Evolutionary conservation across 208 protist species (phyloP).

Genomic region (Trypanosoma mega): DNA sequence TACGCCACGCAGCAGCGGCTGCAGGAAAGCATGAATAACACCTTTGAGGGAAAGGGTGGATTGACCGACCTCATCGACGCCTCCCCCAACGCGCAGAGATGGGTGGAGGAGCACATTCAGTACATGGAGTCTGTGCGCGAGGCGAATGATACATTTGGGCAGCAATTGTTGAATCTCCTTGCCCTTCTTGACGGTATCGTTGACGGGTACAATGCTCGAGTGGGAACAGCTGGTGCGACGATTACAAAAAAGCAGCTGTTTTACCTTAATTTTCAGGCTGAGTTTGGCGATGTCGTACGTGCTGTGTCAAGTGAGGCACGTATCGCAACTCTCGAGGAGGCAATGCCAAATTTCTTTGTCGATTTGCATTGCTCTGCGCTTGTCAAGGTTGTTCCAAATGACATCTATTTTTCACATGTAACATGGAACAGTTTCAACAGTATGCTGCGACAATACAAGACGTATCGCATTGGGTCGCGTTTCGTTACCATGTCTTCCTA

Average conservation of each 20-base stretch:
- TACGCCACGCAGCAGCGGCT: conserved; percentile 24
- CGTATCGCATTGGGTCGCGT: conserved; percentile 32
- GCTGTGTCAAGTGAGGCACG: neutral
- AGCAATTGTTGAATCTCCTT: conserved; percentile 25
- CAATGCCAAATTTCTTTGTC: conserved; percentile 13
- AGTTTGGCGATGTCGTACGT: conserved; percentile 35
- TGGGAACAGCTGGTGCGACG: neutral
- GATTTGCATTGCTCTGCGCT: conserved; percentile 64
- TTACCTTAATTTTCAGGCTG: conserved; percentile 34
- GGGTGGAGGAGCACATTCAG: conserved; percentile 25
- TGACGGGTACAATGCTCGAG: conserved; percentile 30
- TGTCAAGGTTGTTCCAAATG: conserved; percentile 43
- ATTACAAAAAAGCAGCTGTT: conserved; percentile 27
- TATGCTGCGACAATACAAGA: conserved; percentile 68
- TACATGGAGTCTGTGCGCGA: conserved; percentile 12
- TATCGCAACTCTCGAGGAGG: conserved; percentile 18
- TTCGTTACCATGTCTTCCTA: conserved; percentile 69
- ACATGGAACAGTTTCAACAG: conserved; percentile 47
- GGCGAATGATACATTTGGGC: conserved; percentile 8
- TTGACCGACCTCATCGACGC: conserved; percentile 1
- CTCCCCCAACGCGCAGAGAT: neutral
- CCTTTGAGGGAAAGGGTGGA: conserved; percentile 17
- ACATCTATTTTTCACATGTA: conserved; percentile 56
- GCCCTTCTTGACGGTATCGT: conserved; percentile 29
- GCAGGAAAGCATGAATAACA: conserved; percentile 24